Evolutionary conservation across 164 flowering plant genomes (phyloP), one percentile per base, ranked within the genome.

Genomic region (Annona squamosa): DNA sequence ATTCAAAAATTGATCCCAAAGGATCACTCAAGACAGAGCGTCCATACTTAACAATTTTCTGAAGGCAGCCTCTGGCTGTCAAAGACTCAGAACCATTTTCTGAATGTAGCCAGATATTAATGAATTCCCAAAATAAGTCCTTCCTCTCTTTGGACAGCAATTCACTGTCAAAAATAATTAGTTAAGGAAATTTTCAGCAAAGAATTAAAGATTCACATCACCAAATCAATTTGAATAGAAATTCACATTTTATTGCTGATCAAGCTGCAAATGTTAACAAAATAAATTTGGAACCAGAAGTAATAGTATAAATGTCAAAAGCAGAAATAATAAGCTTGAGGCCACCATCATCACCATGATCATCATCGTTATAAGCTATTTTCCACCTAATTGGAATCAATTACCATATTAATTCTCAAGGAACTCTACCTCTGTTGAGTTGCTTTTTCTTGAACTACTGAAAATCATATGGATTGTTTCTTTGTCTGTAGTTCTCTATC

Each of bases 111-210:
- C 99, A 95, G 18, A 52, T 76, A 12, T 93, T 97, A 78, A 85
- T 81, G 78, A 93, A 95, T 66, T 90, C 91, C 98, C 98, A 95
- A 76, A 82, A 93, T 41, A 81, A 83, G 73, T 88, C 86, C 76
- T 89, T 89, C 90, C 89, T 79, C 76, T 93, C 97, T 73, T 86
- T 93, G 17, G 99, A 87, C 66, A 95, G 84, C 48, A 95, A 80
- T 74, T 95, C 99, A 67, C 99, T 95, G 86, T 72, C 65, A 69
- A 71, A 68, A 66, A 37, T 65, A 71, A 59, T 57, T 16, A 10
- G 13, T 56, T 42, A 44, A 68, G 10, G 67, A 41, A 45, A 63
- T 4, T 6, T 26, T 42, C 16, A 5, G 5, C 42, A 13, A 3
- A 16, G 9, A 64, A 64, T 19, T 43, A 64, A 26, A n/a, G 26